Percentiles rank a stretch among this genome's conserved stretches.
These are phyloP conservation scores for Verticillium klebahnii DNA, from an alignment of 2,329 filamentous ascomycete genomes.

Conservation along the genomic window DNA sequence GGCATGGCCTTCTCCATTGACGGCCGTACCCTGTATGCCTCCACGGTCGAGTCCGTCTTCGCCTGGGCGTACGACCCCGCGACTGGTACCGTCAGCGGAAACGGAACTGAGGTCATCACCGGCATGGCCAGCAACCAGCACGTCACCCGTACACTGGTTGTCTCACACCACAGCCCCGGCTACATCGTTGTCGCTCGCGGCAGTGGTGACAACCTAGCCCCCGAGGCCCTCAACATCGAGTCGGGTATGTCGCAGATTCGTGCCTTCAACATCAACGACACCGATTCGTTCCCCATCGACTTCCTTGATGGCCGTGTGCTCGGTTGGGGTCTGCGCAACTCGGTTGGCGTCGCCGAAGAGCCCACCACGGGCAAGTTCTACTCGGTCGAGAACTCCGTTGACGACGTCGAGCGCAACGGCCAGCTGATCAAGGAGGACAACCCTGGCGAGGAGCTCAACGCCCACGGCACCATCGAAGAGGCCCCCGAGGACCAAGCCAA, in stretches of 20 bases:
- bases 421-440: slow-evolving; percentile 64
- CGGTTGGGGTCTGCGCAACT: slow-evolving; percentile 70
- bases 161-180: slow-evolving; percentile 49
- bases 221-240: slow-evolving; percentile 38
- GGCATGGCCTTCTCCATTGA: slow-evolving; percentile 49
- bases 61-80: slow-evolving; percentile 61
- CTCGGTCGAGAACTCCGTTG: slow-evolving; percentile 67
- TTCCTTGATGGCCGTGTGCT: slow-evolving; percentile 44
- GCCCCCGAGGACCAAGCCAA: slow-evolving; percentile 26
- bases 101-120: slow-evolving; percentile 52
- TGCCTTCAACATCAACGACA: slow-evolving; percentile 40
- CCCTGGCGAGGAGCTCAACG: slow-evolving; percentile 71
- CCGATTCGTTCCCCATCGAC: slow-evolving; percentile 29
- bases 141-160: slow-evolving; percentile 61
- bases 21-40: slow-evolving; percentile 52
- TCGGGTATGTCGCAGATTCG: slow-evolving; percentile 65
- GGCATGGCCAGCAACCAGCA: slow-evolving; percentile 48
- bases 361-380: slow-evolving; percentile 46
- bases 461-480: slow-evolving; percentile 53
- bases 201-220: slow-evolving; percentile 59
- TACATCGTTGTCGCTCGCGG: slow-evolving; percentile 63
- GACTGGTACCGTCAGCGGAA: slow-evolving; percentile 37
- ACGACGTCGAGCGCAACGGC: slow-evolving; percentile 54
- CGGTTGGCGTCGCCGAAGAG: slow-evolving; percentile 66
- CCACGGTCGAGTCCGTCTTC: slow-evolving; percentile 53